phyloP scores from a whole-genome alignment of 2,329 filamentous ascomycete genomes.

The Endothia cerciana region DNA sequence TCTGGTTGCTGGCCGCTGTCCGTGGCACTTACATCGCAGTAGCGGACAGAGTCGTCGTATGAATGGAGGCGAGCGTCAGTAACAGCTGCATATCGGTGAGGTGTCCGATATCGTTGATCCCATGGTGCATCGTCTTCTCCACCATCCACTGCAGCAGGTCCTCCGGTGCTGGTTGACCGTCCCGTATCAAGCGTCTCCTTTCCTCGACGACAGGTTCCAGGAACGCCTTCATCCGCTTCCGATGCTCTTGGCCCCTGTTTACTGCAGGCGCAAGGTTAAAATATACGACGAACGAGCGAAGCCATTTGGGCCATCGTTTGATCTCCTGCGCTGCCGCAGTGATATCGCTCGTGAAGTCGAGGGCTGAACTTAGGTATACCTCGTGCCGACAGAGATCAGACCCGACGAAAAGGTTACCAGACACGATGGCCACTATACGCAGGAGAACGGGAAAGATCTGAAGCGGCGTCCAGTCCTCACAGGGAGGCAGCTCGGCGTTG shows the following conservation, averaged over 20 bases:
- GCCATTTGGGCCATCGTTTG: conserved; percentile 28
- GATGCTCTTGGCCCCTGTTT: conserved; percentile 14
- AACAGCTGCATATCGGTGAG: conserved; percentile 44
- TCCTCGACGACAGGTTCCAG: conserved; percentile 32
- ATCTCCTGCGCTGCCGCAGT: conserved; percentile 34
- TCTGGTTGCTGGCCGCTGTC: too few species aligned
- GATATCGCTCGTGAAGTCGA: conserved; percentile 43
- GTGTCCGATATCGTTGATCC: conserved; percentile 34
- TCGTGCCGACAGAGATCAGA: conserved; percentile 45
- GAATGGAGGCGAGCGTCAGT: conserved; percentile 49
- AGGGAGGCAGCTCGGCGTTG: conserved; percentile 11
- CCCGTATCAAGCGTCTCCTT: conserved; percentile 22
- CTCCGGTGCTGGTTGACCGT: conserved; percentile 37
- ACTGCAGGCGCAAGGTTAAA: conserved; percentile 18
- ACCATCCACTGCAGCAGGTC: conserved; percentile 48
- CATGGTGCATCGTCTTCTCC: conserved; percentile 22
- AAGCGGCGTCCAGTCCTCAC: conserved; percentile 31
- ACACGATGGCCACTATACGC: conserved; percentile 44
- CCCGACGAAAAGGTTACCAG: conserved; percentile 47
- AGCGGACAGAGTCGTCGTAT: conserved; percentile 47
- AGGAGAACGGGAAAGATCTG: conserved; percentile 42
- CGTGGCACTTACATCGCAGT: conserved; percentile 43
- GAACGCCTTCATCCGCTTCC: conserved; percentile 21
- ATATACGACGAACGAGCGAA: conserved; percentile 11
- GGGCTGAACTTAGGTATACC: conserved; percentile 44